Evolutionary conservation across 208 protist genomes (phyloP).

Genomic region (Endotrypanum monterogeii): DNA sequence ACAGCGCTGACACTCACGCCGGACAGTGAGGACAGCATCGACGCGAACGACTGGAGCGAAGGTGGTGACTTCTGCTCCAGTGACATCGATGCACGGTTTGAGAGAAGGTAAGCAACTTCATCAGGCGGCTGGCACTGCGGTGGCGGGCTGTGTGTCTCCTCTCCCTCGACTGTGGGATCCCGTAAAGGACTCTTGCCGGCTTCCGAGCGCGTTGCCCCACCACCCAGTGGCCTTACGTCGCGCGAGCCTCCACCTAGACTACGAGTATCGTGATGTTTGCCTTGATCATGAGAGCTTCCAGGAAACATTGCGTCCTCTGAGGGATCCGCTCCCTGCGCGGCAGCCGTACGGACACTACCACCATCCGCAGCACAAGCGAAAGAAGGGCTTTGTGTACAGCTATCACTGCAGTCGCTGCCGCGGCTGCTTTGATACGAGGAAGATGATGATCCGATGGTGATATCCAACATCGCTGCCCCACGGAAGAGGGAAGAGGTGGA

Average conservation of each 20-base stretch:
- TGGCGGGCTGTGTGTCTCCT: neutral
- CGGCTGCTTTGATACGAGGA: constrained; percentile 24
- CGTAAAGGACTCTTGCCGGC: neutral
- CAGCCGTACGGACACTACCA: neutral
- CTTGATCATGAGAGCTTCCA: no score
- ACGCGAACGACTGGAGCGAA: constrained; percentile 9
- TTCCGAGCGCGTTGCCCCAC: neutral
- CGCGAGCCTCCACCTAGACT: no score
- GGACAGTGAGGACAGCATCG: constrained; percentile 9
- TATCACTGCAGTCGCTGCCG: constrained; percentile 11
- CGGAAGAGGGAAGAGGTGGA: neutral
- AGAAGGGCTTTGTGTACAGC: neutral
- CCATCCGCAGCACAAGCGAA: neutral
- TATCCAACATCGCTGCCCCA: constrained; percentile 10
- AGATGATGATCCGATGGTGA: constrained; percentile 23
- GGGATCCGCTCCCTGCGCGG: neutral
- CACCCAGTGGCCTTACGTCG: neutral
- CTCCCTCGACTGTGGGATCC: neutral
- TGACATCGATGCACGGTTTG: constrained; percentile 12
- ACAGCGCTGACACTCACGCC: constrained; percentile 4
- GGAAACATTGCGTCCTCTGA: neutral
- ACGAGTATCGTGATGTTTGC: neutral
- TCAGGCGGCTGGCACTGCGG: neutral
- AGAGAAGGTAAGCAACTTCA: neutral
- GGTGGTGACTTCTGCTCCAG: constrained; percentile 4